Evolutionary conservation across 208 protist genomes (phyloP), one percentile per base, ranked within the genome.

Genomic region (Acanthamoeba quina): DNA sequence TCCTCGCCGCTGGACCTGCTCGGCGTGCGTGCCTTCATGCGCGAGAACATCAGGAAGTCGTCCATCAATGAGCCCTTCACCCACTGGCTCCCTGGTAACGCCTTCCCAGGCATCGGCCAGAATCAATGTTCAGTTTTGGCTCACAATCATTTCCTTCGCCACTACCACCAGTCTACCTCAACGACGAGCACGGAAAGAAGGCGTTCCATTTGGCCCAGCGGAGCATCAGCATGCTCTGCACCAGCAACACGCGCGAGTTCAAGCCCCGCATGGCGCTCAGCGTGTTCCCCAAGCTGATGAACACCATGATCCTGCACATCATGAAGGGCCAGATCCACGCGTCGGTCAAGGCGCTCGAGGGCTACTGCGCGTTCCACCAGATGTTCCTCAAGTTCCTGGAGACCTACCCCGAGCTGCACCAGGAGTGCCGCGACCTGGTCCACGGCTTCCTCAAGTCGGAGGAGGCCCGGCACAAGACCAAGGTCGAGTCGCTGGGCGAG

Each of bases 1-100:
- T 78, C 62, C 21, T 78, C 86, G 24, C 86, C 86, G 24, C 86
- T 92, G 37, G 86, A 92, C 47, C 62, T 92, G 86, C 34, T 92
- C 19, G 86, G 86, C 86, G 31, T 92, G 26, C 86, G 86, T n/a
- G 54, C 86, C 21, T 92, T 92, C 66, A 92, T 92, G 86, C 34
- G 86, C 6, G 86, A 92, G 41, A 54, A 54, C 34, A 92, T 92
- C 66, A 26, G 86, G 24, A 92, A 92, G 66, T 78, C 62, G n/a
- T 70, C 86, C 41, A 92, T 92, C 66, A 92, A 92, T n/a, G 86
- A 92, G 31, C 86, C 86, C n/a, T 92, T 92, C 86, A 92, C 86
- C 31, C 86, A 92, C 47, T 92, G 86, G 86, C 24, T 92, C 15
- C 86, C 86, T 34, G 85, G 78, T 86, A 41, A 2, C 21, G 24